Base-by-base conservation (phyloP, 495 filamentous ascomycete species). In the Thermothielavioides terrestris region DNA sequence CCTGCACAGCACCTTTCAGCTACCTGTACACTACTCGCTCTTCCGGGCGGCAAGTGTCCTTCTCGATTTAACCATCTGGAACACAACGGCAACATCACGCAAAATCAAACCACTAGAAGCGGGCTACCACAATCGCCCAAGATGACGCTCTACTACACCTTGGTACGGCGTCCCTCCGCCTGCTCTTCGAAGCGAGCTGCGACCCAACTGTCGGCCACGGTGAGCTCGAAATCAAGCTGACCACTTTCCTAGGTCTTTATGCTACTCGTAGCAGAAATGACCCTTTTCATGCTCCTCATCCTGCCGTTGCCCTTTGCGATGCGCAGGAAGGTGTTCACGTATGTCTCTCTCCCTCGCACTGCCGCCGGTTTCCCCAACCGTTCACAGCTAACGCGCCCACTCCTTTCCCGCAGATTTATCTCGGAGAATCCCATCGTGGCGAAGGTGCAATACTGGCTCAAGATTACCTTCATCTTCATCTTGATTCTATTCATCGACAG, bases 401-500 rank as follows among this genome's bases (percentile, higher is more conserved):
- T 22, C 14, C n/a, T 14, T 2, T 7, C 22, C 18, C 10, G 21
- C 25, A 75, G 71, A 35, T 80, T 78, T 67, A 84, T 97, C 50
- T 94, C 88, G 23, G 88, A 95, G 62, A 97, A 85, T 66, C 83
- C 87, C 0, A 38, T 76, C 39, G 62, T 76, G 23, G 71, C 71
- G 20, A 79, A 77, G 56, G 27, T 76, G 27, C 75, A 75, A 62
- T 74, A 75, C 60, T 65, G 62, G 49, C 54, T 75, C 38, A 71
- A 96, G 84, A 98, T 98, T 38, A 94, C 89, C 3, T 98, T 97
- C 62, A 89, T 97, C 59, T 97, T 97, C 72, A 97, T 98, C 60
- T 70, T 96, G 37, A 95, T 98, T 49, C 82, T 98, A 42, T 98
- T 97, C 76, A 79, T 98, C 65, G 92, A 98, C 72, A 95, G 89